These are phyloP conservation scores for Rhododendron simsii DNA, from an alignment of 148 eudicot species.

Conservation along the genomic window DNA sequence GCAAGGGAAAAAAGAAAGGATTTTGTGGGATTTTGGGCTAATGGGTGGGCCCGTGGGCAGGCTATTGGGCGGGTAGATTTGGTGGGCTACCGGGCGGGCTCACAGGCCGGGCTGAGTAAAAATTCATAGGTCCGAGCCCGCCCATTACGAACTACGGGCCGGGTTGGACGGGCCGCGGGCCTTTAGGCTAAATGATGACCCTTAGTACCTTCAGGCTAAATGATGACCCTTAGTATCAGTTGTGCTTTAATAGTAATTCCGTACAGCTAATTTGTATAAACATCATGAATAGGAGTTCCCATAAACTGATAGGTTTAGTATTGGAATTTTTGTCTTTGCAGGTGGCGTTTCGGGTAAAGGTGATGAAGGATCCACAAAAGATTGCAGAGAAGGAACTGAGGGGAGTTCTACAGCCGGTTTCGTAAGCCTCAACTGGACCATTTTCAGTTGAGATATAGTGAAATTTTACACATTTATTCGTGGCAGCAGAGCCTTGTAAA, in stretches of 20 bases:
- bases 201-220: too few relatives aligned
- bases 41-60: too few relatives aligned
- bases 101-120: too few relatives aligned
- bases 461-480: constrained; percentile 20
- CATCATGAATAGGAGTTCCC: neutral
- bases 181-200: too few relatives aligned
- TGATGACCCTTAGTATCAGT: neutral
- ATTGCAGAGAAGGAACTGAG: constrained; percentile 22
- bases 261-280: too few relatives aligned
- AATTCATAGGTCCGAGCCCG: too few relatives aligned
- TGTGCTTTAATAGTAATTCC: neutral
- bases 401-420: constrained; percentile 36
- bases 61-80: too few relatives aligned
- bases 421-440: constrained; percentile 18
- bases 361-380: constrained; percentile 26
- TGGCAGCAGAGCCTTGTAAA: neutral
- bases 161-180: too few relatives aligned
- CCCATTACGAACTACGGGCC: too few relatives aligned
- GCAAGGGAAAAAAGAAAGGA: too few relatives aligned
- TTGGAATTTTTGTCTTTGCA: constrained; percentile 13
- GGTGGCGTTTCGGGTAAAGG: constrained; percentile 62
- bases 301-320: neutral
- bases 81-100: too few relatives aligned
- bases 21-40: too few relatives aligned
- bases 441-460: constrained; percentile 1